These are phyloP conservation scores for Daldinia decipiens DNA, from an alignment of 495 filamentous ascomycete species.

Conservation along the genomic window DNA sequence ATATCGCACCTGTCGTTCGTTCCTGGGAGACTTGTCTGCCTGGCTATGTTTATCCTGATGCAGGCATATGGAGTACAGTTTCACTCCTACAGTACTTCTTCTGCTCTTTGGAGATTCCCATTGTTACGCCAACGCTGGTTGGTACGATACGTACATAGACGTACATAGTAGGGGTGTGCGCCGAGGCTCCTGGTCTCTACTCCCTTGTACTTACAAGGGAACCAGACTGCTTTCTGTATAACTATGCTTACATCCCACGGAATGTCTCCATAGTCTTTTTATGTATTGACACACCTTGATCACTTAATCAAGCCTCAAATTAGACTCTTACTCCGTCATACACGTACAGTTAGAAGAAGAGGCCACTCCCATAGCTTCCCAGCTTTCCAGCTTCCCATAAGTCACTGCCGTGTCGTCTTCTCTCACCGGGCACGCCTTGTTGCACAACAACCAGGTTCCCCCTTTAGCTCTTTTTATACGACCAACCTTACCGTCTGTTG, in stretches of 20 bases:
- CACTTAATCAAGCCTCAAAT: constrained; percentile 34
- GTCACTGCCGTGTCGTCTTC: constrained; percentile 2
- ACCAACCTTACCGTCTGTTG: constrained; percentile 39
- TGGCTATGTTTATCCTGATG: constrained; percentile 45
- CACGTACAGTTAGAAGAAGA: constrained; percentile 29
- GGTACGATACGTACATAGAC: constrained; percentile 17
- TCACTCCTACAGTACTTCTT: constrained; percentile 29
- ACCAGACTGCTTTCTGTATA: constrained; percentile 30
- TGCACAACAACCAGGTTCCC: constrained; percentile 28
- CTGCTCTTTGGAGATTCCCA: constrained; percentile 20
- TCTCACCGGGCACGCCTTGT: constrained; percentile 29
- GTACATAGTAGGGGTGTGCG: constrained; percentile 30
- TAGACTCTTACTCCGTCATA: constrained; percentile 19
- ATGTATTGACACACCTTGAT: constrained; percentile 39
- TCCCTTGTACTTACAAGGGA: constrained; percentile 12
- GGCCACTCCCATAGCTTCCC: constrained; percentile 22
- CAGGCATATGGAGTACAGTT: constrained; percentile 45
- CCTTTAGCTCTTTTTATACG: constrained; percentile 32
- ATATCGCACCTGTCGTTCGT: constrained; percentile 32
- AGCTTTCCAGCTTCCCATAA: not conserved
- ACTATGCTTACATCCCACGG: constrained; percentile 45
- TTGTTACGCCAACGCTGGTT: constrained; percentile 36
- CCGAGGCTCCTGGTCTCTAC: constrained; percentile 23
- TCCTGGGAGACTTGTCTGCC: constrained; percentile 30
- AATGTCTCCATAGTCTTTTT: constrained; percentile 31